A percentile compares a stretch with the other conserved stretches of the same genome.
These are phyloP conservation scores for Sclerotiophoma versabilis DNA, from an alignment of 2,329 filamentous ascomycete genomes.

Conservation along the genomic window DNA sequence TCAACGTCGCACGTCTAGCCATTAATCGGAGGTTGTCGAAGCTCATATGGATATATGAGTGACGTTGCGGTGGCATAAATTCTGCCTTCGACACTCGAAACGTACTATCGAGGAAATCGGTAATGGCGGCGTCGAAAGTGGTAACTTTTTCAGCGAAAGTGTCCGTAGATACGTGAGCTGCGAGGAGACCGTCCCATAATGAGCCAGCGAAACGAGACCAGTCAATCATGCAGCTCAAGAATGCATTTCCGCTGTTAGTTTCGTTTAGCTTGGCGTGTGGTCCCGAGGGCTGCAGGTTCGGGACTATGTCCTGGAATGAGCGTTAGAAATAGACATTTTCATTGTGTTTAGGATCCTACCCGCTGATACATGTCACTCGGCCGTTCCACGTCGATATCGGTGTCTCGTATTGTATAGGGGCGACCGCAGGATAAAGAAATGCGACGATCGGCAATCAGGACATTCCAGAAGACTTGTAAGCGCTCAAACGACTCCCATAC, in stretches of 20 bases:
- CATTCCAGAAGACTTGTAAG: slow-evolving; percentile 40
- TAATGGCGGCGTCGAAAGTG: slow-evolving; percentile 16
- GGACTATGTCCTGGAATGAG: background rate
- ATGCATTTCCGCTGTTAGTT: slow-evolving; percentile 3
- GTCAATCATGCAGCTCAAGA: slow-evolving; percentile 31
- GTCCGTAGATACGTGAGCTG: slow-evolving; percentile 14
- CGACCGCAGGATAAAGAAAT: slow-evolving; percentile 42
- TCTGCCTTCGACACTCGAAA: background rate
- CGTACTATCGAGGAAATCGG: slow-evolving; percentile 17
- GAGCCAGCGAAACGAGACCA: slow-evolving; percentile 36
- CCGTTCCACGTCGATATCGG: slow-evolving; percentile 36
- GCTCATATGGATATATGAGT: slow-evolving; percentile 23
- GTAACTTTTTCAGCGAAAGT: slow-evolving; percentile 10
- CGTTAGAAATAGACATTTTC: background rate
- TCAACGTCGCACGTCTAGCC: slow-evolving; percentile 31
- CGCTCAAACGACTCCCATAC: slow-evolving; percentile 30
- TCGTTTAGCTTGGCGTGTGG: background rate
- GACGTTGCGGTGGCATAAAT: background rate
- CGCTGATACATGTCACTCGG: slow-evolving; percentile 16
- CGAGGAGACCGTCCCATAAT: slow-evolving; percentile 31
- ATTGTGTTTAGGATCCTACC: background rate
- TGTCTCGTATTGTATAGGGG: slow-evolving; percentile 38
- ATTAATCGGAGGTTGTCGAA: slow-evolving; percentile 36
- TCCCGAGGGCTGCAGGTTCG: background rate
- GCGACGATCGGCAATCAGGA: slow-evolving; percentile 36